Conservation (phyloP, 495 filamentous ascomycete genomes). For the Podospora pseudoanserina region DNA sequence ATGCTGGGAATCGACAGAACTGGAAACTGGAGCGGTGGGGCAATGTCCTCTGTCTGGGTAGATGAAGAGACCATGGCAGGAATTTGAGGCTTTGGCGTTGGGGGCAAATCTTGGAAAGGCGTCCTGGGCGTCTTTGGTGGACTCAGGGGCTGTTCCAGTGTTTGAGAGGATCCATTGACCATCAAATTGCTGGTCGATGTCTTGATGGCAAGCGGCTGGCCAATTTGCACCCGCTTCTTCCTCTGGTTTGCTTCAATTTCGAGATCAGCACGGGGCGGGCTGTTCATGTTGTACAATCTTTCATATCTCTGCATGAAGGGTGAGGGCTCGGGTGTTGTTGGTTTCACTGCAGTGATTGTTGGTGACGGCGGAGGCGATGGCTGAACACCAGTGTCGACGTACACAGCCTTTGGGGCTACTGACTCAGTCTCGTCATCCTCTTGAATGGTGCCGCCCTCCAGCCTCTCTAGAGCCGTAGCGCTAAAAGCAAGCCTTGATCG, state of each 20-base stretch:
- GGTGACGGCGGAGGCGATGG: constrained; percentile 80
- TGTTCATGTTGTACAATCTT: constrained; percentile 38
- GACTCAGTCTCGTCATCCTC: constrained; percentile 44
- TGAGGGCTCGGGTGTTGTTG: constrained; percentile 40
- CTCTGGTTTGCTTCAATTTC: constrained; percentile 70
- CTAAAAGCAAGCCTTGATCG: constrained; percentile 47
- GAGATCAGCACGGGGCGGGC: constrained; percentile 42
- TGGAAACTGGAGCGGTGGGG: constrained; percentile 32
- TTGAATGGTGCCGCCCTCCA: constrained; percentile 47
- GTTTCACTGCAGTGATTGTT: constrained; percentile 39
- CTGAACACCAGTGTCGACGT: constrained; percentile 74
- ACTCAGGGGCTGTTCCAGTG: constrained; percentile 60
- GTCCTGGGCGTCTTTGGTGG: constrained; percentile 65
- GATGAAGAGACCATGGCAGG: constrained; percentile 46
- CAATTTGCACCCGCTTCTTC: constrained; percentile 57
- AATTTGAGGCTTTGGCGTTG: constrained; percentile 27
- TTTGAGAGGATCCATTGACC: constrained; percentile 72
- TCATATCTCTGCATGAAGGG: constrained; percentile 30
- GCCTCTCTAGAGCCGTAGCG: constrained; percentile 46
- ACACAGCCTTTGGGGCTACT: constrained; percentile 34
- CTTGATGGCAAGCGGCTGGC: constrained; percentile 41
- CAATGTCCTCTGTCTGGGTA: constrained; percentile 66
- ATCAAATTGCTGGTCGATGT: constrained; percentile 43
- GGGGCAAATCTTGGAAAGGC: constrained; percentile 34
- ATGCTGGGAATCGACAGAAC: constrained; percentile 55